Conservation (phyloP, 495 filamentous ascomycete genomes). For the Aspergillus olivimuriae region DNA sequence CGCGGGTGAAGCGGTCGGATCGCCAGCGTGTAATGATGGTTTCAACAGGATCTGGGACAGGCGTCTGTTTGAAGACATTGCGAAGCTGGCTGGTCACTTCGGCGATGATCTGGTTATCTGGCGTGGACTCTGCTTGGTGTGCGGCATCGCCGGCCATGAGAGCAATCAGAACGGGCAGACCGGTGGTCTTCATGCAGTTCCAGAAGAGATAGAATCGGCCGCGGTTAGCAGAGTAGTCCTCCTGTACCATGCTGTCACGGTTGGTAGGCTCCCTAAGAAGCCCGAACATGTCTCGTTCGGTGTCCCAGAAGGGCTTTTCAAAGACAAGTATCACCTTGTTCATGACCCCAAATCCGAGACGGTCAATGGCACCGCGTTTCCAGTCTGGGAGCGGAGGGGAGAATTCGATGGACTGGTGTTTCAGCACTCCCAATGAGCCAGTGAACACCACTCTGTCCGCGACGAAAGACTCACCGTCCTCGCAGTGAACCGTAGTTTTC, state of each 20-base stretch:
- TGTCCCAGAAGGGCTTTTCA: conserved; percentile 86
- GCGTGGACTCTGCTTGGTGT: conserved; percentile 69
- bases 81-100: conserved; percentile 74
- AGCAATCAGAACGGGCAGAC: conserved; percentile 78
- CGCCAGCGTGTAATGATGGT: conserved; percentile 93
- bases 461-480: conserved; percentile 67
- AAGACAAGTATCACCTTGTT: conserved; percentile 96
- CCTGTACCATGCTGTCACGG: conserved; percentile 48
- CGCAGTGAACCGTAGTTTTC: conserved; percentile 61
- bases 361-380: conserved; percentile 74
- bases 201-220: conserved; percentile 97
- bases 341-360: conserved; percentile 88
- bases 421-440: conserved; percentile 83
- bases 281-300: conserved; percentile 88
- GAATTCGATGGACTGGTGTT: conserved; percentile 67
- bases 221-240: conserved; percentile 55
- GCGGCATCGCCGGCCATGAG: conserved; percentile 98
- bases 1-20: conserved; percentile 78
- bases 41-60: conserved; percentile 72
- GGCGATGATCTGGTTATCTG: conserved; percentile 64
- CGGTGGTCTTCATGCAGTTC: conserved; percentile 85
- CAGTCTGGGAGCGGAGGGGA: conserved; percentile 77
- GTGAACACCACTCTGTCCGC: conserved; percentile 87
- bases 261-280: conserved; percentile 66
- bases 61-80: conserved; percentile 54